phyloP scores from a whole-genome alignment of 192 early-diverging fungal genomes.

The Backusella mclennaniae region DNA sequence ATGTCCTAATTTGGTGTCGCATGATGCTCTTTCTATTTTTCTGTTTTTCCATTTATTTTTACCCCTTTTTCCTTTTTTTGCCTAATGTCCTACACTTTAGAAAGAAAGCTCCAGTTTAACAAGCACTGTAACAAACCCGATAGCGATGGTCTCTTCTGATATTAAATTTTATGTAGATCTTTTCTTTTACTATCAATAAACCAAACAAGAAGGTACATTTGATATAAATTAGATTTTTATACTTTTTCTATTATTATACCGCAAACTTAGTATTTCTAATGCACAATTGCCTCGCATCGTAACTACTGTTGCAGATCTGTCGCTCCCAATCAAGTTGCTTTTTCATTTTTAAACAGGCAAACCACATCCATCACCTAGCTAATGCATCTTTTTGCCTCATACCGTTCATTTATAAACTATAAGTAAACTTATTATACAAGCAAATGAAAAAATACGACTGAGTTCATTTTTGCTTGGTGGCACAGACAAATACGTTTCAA shows the following conservation, averaged over 20 bases:
- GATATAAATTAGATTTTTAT: not conserved
- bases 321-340: not conserved
- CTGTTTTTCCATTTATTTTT: conserved; percentile 9
- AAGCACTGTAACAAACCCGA: not conserved
- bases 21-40: conserved; percentile 6
- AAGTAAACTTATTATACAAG: not conserved
- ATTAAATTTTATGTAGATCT: not conserved
- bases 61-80: conserved; percentile 8
- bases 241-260: not conserved
- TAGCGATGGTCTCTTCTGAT: not conserved
- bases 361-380: not conserved
- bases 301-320: not conserved
- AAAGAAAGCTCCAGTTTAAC: not conserved
- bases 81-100: not conserved
- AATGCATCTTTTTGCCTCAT: not conserved
- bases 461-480: not conserved
- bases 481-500: not conserved
- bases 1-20: conserved; percentile 4
- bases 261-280: not conserved
- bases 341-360: not conserved
- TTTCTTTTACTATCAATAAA: not conserved
- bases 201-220: not conserved
- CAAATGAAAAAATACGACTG: not conserved
- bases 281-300: not conserved
- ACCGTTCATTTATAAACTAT: not conserved